Evolutionary conservation across 202 grass and related monocot species (phyloP).

Genomic region (Setaria viridis): DNA sequence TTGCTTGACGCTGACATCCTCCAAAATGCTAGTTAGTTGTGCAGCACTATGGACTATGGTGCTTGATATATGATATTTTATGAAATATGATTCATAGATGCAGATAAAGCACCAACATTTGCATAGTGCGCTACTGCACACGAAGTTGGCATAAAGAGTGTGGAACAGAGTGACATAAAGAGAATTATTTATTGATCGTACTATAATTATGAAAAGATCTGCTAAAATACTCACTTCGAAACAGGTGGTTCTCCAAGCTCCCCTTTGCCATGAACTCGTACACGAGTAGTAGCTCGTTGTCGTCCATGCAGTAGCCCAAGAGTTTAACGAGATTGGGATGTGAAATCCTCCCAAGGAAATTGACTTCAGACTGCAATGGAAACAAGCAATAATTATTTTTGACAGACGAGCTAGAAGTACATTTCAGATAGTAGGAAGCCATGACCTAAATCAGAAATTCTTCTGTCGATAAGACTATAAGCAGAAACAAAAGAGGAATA

Average conservation of each 20-base stretch:
- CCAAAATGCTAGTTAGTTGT: conserved; percentile 53
- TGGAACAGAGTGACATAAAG: conserved; percentile 34
- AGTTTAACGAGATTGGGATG: conserved; percentile 94
- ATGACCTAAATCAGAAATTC: background rate
- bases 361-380: conserved; percentile 84
- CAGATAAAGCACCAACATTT: conserved; percentile 27
- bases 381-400: conserved; percentile 29
- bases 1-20: conserved; percentile 35
- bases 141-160: conserved; percentile 52
- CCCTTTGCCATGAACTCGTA: conserved; percentile 92
- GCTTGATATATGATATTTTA: conserved; percentile 40
- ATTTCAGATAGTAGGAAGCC: background rate
- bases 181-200: conserved; percentile 23
- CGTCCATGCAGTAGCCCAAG: conserved; percentile 86
- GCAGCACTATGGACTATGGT: conserved; percentile 60
- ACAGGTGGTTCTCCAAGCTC: conserved; percentile 95
- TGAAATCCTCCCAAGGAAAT: conserved; percentile 90
- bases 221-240: conserved; percentile 74
- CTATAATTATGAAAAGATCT: conserved; percentile 25
- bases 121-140: conserved; percentile 33
- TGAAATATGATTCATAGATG: conserved; percentile 43
- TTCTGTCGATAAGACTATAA: background rate
- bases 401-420: background rate
- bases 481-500: background rate
- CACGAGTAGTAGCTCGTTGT: conserved; percentile 76